Percentiles rank a stretch among this genome's conserved stretches.
Evolutionary conservation across 106 monocot genomes (phyloP).

Genomic region (Apostasia ramifera): DNA sequence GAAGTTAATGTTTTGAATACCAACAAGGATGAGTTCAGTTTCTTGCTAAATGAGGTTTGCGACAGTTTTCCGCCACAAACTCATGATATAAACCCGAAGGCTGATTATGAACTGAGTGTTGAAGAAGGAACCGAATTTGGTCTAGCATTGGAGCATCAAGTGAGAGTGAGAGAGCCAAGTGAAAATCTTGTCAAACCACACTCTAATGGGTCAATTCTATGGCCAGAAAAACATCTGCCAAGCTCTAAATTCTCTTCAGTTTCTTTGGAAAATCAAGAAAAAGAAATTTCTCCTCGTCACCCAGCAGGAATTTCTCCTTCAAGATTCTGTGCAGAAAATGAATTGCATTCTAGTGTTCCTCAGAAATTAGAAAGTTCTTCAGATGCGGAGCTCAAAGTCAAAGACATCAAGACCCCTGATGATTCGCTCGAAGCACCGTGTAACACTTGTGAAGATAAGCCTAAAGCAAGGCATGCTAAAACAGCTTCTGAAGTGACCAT

Average conservation of each 20-base stretch:
- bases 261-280: constrained; percentile 30
- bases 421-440: neutral
- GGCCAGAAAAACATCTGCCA: neutral
- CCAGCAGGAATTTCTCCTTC: constrained; percentile 11
- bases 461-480: constrained; percentile 11
- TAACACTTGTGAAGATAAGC: neutral
- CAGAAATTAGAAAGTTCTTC: constrained; percentile 1
- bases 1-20: constrained; percentile 40
- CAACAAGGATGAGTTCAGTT: constrained; percentile 30
- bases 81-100: constrained; percentile 6
- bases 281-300: constrained; percentile 17
- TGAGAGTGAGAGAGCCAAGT: constrained; percentile 9
- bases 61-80: constrained; percentile 23
- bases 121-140: constrained; percentile 3
- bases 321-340: neutral
- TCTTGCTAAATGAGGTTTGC: constrained; percentile 19
- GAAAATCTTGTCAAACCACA: constrained; percentile 10
- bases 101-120: constrained; percentile 7
- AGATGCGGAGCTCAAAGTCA: neutral
- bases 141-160: constrained; percentile 13
- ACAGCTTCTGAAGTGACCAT: constrained; percentile 20
- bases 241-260: constrained; percentile 9
- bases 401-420: neutral
- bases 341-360: neutral
- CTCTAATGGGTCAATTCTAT: constrained; percentile 3